These are phyloP conservation scores for Citrullus mucosospermus DNA, from an alignment of 306 rosid species.

Conservation along the genomic window DNA sequence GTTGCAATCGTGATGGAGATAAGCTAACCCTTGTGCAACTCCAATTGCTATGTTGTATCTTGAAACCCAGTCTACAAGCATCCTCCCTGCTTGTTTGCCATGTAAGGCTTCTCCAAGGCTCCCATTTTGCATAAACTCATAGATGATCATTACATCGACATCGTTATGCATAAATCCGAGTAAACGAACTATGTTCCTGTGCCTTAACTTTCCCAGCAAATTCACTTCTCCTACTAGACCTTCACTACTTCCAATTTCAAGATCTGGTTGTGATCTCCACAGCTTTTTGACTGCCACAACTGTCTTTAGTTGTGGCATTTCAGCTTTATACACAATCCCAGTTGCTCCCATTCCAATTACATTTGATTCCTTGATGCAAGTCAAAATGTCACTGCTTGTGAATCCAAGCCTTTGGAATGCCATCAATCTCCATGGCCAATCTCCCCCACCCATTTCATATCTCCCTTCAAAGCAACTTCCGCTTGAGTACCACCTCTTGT, in stretches of 20 bases:
- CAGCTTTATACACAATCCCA: slow-evolving; percentile 82
- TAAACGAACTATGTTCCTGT: slow-evolving; percentile 78
- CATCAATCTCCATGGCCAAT: slow-evolving; percentile 97
- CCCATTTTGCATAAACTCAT: slow-evolving; percentile 84
- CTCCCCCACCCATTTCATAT: slow-evolving; percentile 52
- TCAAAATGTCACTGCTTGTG: slow-evolving; percentile 59
- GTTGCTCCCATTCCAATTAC: slow-evolving; percentile 89
- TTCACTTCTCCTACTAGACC: slow-evolving; percentile 90
- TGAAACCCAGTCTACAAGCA: slow-evolving; percentile 87
- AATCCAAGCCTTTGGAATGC: slow-evolving; percentile 83
- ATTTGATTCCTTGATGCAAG: slow-evolving; percentile 77
- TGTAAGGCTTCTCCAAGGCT: slow-evolving; percentile 88
- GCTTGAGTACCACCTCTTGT: slow-evolving; percentile 50
- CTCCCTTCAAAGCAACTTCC: slow-evolving; percentile 58
- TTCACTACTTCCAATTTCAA: slow-evolving; percentile 60
- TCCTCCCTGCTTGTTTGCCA: slow-evolving; percentile 45
- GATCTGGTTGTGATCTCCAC: slow-evolving; percentile 65
- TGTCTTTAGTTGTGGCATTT: slow-evolving; percentile 52
- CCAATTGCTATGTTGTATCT: slow-evolving; percentile 86
- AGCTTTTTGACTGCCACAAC: slow-evolving; percentile 75
- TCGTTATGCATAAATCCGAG: slow-evolving; percentile 71
- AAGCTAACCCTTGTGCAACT: slow-evolving; percentile 84
- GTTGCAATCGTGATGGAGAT: slow-evolving; percentile 90
- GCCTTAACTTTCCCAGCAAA: slow-evolving; percentile 74
- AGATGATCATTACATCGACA: slow-evolving; percentile 63